Conservation (phyloP, 106 monocot genomes). For the Dioscorea alata region DNA sequence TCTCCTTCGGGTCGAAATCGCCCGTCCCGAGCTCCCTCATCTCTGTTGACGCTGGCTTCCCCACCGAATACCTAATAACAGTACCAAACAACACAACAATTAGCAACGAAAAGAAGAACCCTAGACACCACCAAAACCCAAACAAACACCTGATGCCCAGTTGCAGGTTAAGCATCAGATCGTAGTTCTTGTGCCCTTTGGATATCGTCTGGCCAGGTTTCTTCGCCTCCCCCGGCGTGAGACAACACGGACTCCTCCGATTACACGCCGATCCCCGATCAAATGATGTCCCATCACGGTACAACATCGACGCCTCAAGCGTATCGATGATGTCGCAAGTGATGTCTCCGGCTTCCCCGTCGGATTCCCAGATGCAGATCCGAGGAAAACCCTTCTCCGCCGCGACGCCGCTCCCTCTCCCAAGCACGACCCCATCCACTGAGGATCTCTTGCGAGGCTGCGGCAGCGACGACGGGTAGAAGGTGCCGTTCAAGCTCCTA, state of each 20-base stretch:
- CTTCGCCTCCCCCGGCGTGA: conserved; percentile 34
- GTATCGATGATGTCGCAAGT: conserved; percentile 80
- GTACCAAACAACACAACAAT: neutral
- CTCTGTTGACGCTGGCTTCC: conserved; percentile 39
- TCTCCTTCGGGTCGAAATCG: conserved; percentile 83
- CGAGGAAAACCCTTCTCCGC: conserved; percentile 49
- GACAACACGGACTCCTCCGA: conserved; percentile 29
- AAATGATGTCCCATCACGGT: conserved; percentile 12
- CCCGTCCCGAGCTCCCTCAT: conserved; percentile 43
- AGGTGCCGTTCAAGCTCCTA: conserved; percentile 13
- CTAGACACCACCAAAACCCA: too few relatives aligned
- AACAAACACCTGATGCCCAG: conserved; percentile 40
- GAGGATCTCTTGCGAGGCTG: conserved; percentile 25
- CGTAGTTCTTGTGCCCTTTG: conserved; percentile 83
- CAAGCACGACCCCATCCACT: conserved; percentile 12
- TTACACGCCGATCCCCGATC: neutral
- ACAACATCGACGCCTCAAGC: conserved; percentile 50
- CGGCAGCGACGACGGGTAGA: conserved; percentile 20
- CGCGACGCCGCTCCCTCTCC: neutral
- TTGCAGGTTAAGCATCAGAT: conserved; percentile 78
- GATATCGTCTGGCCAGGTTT: conserved; percentile 65
- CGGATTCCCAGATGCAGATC: conserved; percentile 90
- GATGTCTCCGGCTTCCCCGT: conserved; percentile 72
- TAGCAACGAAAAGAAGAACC: too few relatives aligned
- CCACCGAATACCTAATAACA: conserved; percentile 59